Conservation (phyloP, 1,284 basidiomycete genomes). For the Leccinum solheimii region DNA sequence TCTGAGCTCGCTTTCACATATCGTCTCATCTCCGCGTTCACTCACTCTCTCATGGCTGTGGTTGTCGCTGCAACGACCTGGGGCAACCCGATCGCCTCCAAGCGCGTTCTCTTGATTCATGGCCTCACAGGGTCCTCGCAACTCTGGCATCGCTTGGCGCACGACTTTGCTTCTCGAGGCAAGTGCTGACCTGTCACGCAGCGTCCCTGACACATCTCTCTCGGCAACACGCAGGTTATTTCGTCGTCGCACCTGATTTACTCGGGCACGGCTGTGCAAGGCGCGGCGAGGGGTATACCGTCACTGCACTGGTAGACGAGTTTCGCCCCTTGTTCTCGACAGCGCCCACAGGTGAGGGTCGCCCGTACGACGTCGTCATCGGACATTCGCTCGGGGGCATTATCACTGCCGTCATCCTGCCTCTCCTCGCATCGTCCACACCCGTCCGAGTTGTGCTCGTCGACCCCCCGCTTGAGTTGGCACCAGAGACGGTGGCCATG, state of each 20-base stretch:
- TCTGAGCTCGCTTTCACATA: not conserved
- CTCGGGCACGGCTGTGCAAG: constrained; percentile 24
- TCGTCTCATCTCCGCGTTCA: not conserved
- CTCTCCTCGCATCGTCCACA: constrained; percentile 5
- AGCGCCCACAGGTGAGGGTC: not conserved
- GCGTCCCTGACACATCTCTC: not conserved
- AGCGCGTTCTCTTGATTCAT: constrained; percentile 22
- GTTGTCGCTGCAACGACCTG: constrained; percentile 9
- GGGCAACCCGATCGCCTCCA: constrained; percentile 17
- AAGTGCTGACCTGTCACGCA: not conserved
- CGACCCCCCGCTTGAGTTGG: constrained; percentile 17
- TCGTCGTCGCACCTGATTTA: constrained; percentile 20
- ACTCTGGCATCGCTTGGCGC: constrained; percentile 12
- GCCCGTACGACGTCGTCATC: constrained; percentile 11
- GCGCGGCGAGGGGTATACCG: constrained; percentile 13
- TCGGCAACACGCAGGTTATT: constrained; percentile 12
- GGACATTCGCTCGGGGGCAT: constrained; percentile 26
- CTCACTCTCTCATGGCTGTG: not conserved
- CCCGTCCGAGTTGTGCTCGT: constrained; percentile 17
- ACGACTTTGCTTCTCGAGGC: constrained; percentile 15
- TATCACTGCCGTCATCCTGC: constrained; percentile 1
- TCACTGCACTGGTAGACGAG: constrained; percentile 16
- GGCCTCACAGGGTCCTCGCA: constrained; percentile 9
- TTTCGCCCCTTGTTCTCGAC: constrained; percentile 10
- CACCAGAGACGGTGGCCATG: not conserved